Evolutionary conservation across 2,329 filamentous ascomycete species (phyloP), one percentile per base, ranked within the genome.

Genomic region (Colletotrichum lindemuthianum): DNA sequence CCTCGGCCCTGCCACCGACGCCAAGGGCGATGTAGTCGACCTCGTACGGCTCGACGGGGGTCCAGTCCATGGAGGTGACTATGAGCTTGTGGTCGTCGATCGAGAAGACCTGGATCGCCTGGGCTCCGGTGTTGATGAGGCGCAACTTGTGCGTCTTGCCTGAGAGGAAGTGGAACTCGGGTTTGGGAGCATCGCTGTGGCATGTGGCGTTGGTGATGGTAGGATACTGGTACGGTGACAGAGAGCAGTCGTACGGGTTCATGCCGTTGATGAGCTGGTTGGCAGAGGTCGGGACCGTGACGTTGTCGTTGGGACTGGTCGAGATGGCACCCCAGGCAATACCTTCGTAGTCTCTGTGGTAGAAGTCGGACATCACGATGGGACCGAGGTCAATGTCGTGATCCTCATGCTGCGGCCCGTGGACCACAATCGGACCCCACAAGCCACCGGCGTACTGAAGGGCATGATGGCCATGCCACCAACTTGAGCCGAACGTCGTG

Each of bases 381-480:
- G 83, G 77, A 10, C 87, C 87, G 0, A 88, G 75, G 70, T 90
- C 87, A 53, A 82, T 77, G 59, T 90, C 86, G 70, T 87, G 87
- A 65, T 84, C 78, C 24, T 77, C 76, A 32, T 80, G 79, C 0
- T 77, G 77, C 2, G 86, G 86, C 0, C 85, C 84, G 64, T 88
- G 80, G 65, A 90, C 84, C 7, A 89, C 75, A 12, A 91, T 81
- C 0, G 81, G 82, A 0, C 88, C 88, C 33, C 83, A 78, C 1
- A 90, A 74, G 1, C 88, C 88, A 58, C 89, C 82, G 69, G 77
- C 81, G 1, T 77, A 72, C 65, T 81, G 78, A 0, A 79, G 70
- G 6, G 80, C 77, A 65, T 84, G 84, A 70, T 89, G 87, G 5
- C 83, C 85, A 70, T 90, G 88, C 70, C 87, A 89, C 84, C 84